phyloP scores from a whole-genome alignment of 208 protist genomes.

The Phytomonas serpens region DNA sequence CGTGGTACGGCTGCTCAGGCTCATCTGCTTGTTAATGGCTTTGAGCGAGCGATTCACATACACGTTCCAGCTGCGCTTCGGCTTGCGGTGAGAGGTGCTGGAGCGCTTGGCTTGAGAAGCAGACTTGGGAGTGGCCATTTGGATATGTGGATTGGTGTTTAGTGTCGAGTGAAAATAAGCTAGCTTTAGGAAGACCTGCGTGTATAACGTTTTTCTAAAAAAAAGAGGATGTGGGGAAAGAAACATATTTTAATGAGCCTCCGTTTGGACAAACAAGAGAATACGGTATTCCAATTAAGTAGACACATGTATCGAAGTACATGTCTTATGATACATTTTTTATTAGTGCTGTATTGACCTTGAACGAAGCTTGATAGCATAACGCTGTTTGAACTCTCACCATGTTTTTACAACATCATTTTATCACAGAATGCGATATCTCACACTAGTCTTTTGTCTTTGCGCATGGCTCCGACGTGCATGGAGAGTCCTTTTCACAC shows the following conservation, averaged over 20 bases:
- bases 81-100: conserved; percentile 50
- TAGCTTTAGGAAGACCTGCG: background rate
- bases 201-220: background rate
- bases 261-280: conserved; percentile 9
- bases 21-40: conserved; percentile 94
- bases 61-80: conserved; percentile 74
- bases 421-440: background rate
- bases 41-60: conserved; percentile 93
- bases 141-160: background rate
- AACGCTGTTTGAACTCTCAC: background rate
- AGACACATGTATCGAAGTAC: conserved; percentile 7
- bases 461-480: conserved; percentile 13
- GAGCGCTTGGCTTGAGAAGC: conserved; percentile 20
- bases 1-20: conserved; percentile 95
- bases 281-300: background rate
- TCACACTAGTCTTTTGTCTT: background rate
- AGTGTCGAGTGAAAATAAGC: conserved; percentile 6
- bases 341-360: background rate
- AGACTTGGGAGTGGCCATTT: conserved; percentile 11
- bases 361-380: background rate
- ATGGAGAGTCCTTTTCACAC: conserved; percentile 26
- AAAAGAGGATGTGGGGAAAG: conserved; percentile 13
- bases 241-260: conserved; percentile 6
- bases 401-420: background rate
- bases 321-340: conserved; percentile 1